These are phyloP conservation scores for Clohesyomyces aquaticus DNA, from an alignment of 495 filamentous ascomycete species.

Conservation along the genomic window DNA sequence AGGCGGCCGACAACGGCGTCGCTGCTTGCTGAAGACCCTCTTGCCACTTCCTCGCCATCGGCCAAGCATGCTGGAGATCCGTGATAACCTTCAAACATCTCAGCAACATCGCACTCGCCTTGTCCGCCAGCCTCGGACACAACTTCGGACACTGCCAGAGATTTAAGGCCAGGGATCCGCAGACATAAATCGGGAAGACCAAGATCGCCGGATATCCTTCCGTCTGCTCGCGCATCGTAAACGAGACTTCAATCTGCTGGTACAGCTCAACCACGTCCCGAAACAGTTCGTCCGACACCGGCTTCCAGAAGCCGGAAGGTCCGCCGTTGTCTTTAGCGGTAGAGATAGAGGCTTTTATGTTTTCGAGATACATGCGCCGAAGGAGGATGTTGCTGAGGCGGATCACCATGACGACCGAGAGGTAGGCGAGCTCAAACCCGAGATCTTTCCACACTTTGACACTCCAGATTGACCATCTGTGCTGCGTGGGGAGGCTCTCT, in stretches of 20 bases:
- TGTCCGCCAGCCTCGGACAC: background rate
- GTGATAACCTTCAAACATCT: conserved; percentile 1
- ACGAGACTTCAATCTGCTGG: conserved; percentile 55
- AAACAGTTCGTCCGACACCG: conserved; percentile 55
- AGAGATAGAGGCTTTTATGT: conserved; percentile 41
- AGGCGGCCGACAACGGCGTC: background rate
- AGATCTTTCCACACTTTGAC: conserved; percentile 52
- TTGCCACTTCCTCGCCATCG: conserved; percentile 2
- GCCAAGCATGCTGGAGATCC: conserved; percentile 13
- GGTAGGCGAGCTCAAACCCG: conserved; percentile 54
- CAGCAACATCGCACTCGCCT: background rate
- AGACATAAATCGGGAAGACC: conserved; percentile 58
- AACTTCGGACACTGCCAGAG: conserved; percentile 25
- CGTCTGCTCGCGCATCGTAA: conserved; percentile 47
- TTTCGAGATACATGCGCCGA: conserved; percentile 54
- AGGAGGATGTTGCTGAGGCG: conserved; percentile 58
- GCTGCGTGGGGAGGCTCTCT: conserved; percentile 49
- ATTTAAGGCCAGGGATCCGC: conserved; percentile 55
- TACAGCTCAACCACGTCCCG: conserved; percentile 52
- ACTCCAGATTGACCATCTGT: conserved; percentile 51
- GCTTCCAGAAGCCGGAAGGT: conserved; percentile 41
- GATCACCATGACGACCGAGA: conserved; percentile 54
- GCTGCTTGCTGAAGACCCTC: conserved; percentile 5
- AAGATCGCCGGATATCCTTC: conserved; percentile 57
- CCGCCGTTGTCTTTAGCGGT: background rate